Conservation (phyloP, 805 yeast species). For the Sugiyamaella smithiae region DNA sequence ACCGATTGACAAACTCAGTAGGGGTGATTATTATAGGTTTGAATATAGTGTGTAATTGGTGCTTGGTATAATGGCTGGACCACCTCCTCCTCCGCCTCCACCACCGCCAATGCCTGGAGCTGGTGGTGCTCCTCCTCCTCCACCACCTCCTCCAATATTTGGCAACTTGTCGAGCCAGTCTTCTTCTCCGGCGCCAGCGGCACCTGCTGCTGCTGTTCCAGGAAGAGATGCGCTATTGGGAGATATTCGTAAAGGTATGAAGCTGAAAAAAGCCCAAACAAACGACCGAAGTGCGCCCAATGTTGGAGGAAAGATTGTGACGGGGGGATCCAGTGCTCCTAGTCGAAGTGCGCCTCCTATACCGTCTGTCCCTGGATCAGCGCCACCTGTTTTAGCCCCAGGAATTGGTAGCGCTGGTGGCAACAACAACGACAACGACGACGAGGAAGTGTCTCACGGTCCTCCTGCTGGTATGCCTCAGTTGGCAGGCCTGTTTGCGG, state of each 20-base stretch:
- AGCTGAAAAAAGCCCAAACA: slow-evolving; percentile 60
- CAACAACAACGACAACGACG: slow-evolving; percentile 30
- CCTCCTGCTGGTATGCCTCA: slow-evolving; percentile 30
- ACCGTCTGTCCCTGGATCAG: slow-evolving; percentile 23
- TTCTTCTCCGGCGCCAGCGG: slow-evolving; percentile 22
- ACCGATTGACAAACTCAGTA: too few relatives aligned
- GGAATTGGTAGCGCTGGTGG: slow-evolving; percentile 14
- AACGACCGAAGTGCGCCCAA: slow-evolving; percentile 63
- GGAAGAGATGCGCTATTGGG: slow-evolving; percentile 55
- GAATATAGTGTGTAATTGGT: too few relatives aligned
- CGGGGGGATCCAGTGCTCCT: slow-evolving; percentile 16
- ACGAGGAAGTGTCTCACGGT: slow-evolving; percentile 25
- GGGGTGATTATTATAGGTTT: too few relatives aligned
- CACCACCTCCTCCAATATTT: slow-evolving; percentile 32
- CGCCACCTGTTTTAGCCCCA: slow-evolving; percentile 29
- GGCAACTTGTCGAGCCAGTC: slow-evolving; percentile 28
- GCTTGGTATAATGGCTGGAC: slow-evolving; percentile 39
- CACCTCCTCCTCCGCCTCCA: slow-evolving; percentile 58
- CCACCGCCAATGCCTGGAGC: slow-evolving; percentile 40
- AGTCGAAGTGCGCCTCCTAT: slow-evolving; percentile 27
- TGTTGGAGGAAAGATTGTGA: slow-evolving; percentile 40
- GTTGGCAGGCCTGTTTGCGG: slow-evolving; percentile 69
- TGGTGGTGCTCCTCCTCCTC: slow-evolving; percentile 37
- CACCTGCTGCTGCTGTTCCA: slow-evolving; percentile 32
- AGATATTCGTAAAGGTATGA: slow-evolving; percentile 72